Conservation (phyloP, 768 basidiomycete species). For the Auricularia heimuer region DNA sequence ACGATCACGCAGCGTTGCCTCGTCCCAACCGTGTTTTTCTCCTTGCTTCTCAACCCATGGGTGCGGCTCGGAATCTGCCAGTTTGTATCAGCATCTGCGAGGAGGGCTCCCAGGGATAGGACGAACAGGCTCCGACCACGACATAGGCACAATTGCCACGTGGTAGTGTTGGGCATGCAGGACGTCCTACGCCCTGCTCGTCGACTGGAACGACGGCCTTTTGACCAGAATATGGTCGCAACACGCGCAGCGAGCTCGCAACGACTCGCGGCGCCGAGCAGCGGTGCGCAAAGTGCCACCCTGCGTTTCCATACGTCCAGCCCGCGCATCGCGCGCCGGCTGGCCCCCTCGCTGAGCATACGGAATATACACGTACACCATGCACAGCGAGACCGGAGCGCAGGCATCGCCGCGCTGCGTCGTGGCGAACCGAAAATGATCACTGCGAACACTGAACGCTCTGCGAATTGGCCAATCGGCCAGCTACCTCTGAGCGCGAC, state of each 20-base stretch:
- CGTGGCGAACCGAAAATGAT: not conserved
- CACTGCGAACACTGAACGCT: too few relatives aligned
- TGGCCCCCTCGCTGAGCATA: too few relatives aligned
- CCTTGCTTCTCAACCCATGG: not conserved
- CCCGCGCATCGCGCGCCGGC: too few relatives aligned
- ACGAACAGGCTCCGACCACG: not conserved
- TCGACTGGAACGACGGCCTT: not conserved
- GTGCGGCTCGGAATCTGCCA: not conserved
- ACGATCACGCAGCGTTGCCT: not conserved
- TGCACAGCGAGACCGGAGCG: not conserved
- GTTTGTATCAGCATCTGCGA: not conserved
- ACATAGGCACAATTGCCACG: not conserved
- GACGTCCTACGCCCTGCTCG: not conserved
- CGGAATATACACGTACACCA: too few relatives aligned
- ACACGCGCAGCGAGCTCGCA: not conserved
- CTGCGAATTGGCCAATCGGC: too few relatives aligned
- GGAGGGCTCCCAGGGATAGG: not conserved
- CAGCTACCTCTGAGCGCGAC: too few relatives aligned
- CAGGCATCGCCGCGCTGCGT: not conserved
- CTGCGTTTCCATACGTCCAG: not conserved
- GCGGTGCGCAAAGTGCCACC: not conserved
- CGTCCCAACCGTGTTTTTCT: not conserved
- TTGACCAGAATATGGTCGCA: not conserved
- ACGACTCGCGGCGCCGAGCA: not conserved
- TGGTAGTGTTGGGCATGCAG: not conserved